Percentiles rank a stretch among this genome's conserved stretches.
Evolutionary conservation across 1,284 basidiomycete genomes (phyloP).

Genomic region (Melampsora abietis-canadensis): DNA sequence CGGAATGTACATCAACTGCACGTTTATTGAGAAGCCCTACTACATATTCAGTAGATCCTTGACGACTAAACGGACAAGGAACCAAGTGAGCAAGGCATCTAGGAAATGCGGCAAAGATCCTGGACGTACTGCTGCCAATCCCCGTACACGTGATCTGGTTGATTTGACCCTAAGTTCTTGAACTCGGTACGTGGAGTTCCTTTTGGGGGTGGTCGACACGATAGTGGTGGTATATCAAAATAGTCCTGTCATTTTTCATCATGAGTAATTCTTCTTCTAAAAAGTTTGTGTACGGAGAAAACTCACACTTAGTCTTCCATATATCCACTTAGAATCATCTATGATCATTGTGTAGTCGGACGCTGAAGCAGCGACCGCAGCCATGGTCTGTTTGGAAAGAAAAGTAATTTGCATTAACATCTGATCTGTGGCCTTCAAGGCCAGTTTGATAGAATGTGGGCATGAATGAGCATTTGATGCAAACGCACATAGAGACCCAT

Average conservation of each 20-base stretch:
- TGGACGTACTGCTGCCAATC: neutral
- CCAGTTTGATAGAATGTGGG: too few relatives aligned
- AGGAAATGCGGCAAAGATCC: neutral
- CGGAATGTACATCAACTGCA: neutral
- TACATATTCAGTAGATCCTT: neutral
- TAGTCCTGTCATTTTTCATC: neutral
- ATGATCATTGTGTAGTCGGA: neutral
- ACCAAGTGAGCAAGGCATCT: neutral
- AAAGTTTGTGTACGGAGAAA: neutral
- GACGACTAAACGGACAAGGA: neutral
- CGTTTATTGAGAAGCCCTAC: neutral
- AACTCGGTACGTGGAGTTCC: neutral
- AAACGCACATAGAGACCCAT: too few relatives aligned
- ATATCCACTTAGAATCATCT: neutral
- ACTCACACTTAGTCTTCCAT: slow-evolving; percentile 1
- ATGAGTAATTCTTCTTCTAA: neutral
- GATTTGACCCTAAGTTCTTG: neutral
- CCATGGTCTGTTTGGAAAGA: too few relatives aligned
- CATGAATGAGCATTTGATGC: too few relatives aligned
- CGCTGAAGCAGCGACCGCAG: too few relatives aligned
- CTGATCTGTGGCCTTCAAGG: too few relatives aligned
- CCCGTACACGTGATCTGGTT: neutral
- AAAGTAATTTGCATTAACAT: too few relatives aligned
- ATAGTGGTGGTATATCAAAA: slow-evolving; percentile 3
- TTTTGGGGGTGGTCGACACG: neutral